phyloP scores from a whole-genome alignment of 345 rosid species.

The Physaria fendleri region DNA sequence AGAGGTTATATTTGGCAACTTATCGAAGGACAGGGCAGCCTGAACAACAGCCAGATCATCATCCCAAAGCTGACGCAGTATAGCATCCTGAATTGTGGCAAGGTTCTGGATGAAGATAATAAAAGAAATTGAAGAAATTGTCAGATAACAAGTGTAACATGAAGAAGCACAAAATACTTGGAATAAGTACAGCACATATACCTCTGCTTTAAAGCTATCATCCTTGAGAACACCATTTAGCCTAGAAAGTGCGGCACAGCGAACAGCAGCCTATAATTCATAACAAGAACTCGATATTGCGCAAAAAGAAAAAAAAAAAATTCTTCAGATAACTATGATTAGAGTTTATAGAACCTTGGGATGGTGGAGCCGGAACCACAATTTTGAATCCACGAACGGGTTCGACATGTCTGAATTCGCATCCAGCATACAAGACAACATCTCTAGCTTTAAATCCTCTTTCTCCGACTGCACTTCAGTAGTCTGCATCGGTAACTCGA shows the following conservation, averaged over 20 bases:
- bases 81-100: slow-evolving; percentile 53
- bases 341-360: slow-evolving; percentile 54
- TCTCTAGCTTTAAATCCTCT: slow-evolving; percentile 44
- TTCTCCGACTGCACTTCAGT: slow-evolving; percentile 41
- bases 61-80: slow-evolving; percentile 68
- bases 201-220: slow-evolving; percentile 50
- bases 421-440: slow-evolving; percentile 52
- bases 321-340: background rate
- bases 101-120: slow-evolving; percentile 45
- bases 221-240: slow-evolving; percentile 49
- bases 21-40: slow-evolving; percentile 62
- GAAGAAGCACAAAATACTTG: background rate
- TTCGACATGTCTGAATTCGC: slow-evolving; percentile 44
- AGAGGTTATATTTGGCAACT: slow-evolving; percentile 45
- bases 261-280: slow-evolving; percentile 58
- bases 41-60: slow-evolving; percentile 73
- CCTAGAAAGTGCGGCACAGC: slow-evolving; percentile 60
- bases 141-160: slow-evolving; percentile 6
- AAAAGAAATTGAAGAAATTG: background rate
- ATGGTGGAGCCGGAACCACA: slow-evolving; percentile 82
- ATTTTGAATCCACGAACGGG: slow-evolving; percentile 54
- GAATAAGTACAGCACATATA: slow-evolving; percentile 27
- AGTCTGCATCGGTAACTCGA: slow-evolving; percentile 36
- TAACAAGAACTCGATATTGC: slow-evolving; percentile 15
- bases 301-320: background rate